Percentiles rank a stretch among this genome's conserved stretches.
These are phyloP conservation scores for Candida bentonensis DNA, from an alignment of 805 yeast genomes.

Conservation along the genomic window DNA sequence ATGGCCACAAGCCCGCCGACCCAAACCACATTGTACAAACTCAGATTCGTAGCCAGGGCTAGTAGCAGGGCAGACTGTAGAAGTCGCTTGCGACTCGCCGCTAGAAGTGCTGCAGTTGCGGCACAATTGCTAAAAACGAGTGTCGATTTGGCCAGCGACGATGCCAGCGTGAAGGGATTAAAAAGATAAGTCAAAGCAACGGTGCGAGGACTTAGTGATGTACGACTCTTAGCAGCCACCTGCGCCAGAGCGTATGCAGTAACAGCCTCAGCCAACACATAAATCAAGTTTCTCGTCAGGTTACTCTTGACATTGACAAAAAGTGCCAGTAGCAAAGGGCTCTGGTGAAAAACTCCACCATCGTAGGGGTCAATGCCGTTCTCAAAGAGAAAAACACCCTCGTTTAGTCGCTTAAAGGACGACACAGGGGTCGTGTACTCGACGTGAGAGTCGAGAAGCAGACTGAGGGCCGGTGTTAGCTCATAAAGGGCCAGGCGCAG, in stretches of 20 bases:
- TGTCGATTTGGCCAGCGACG: constrained; percentile 59
- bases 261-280: constrained; percentile 43
- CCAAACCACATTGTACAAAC: constrained; percentile 30
- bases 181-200: constrained; percentile 54
- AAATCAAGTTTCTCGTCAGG: constrained; percentile 27
- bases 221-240: constrained; percentile 24
- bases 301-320: constrained; percentile 18
- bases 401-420: constrained; percentile 47
- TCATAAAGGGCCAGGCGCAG: constrained; percentile 13
- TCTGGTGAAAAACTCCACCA: constrained; percentile 80
- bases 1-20: neutral
- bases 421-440: constrained; percentile 62
- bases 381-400: constrained; percentile 49
- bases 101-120: constrained; percentile 33
- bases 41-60: constrained; percentile 50
- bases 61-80: constrained; percentile 36
- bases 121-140: constrained; percentile 45
- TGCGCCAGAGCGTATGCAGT: constrained; percentile 40
- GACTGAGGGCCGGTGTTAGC: constrained; percentile 15
- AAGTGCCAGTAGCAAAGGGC: constrained; percentile 53
- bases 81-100: constrained; percentile 28
- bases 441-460: constrained; percentile 34
- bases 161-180: constrained; percentile 66
- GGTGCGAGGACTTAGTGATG: constrained; percentile 25
- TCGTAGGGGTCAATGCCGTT: constrained; percentile 55